Evolutionary conservation across 305 asterid species (phyloP).

Genomic region (Fraxinus xanthoxyloides): DNA sequence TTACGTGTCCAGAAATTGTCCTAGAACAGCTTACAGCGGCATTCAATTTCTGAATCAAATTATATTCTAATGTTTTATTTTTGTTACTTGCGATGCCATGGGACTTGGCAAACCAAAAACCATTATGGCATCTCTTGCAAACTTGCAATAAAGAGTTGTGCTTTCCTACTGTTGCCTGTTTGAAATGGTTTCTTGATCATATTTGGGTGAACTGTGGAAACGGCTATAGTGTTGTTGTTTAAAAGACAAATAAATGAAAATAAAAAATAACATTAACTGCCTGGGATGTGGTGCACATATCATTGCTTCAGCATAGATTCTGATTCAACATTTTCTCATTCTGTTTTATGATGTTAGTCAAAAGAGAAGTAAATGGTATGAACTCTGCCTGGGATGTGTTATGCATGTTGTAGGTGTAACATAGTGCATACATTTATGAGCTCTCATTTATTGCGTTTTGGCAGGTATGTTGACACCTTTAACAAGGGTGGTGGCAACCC

Average conservation of each 20-base stretch:
- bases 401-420: neutral
- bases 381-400: neutral
- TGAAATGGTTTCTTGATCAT: slow-evolving; percentile 7
- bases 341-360: neutral
- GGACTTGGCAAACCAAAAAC: neutral
- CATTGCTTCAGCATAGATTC: neutral
- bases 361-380: slow-evolving; percentile 2
- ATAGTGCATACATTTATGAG: neutral
- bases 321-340: neutral
- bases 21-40: neutral
- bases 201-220: neutral
- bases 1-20: neutral
- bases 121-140: neutral
- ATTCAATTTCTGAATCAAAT: neutral
- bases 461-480: slow-evolving; percentile 95
- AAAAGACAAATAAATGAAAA: neutral
- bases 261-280: neutral
- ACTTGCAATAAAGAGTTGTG: neutral
- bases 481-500: slow-evolving; percentile 75
- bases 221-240: neutral
- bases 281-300: neutral
- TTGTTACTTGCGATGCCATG: neutral
- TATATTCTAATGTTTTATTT: neutral
- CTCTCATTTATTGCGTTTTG: slow-evolving; percentile 13
- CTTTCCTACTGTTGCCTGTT: slow-evolving; percentile 15